A percentile compares a stretch with the other conserved stretches of the same genome.
phyloP scores from a whole-genome alignment of 176 grass and related monocot genomes.

The Triticum dicoccoides region DNA sequence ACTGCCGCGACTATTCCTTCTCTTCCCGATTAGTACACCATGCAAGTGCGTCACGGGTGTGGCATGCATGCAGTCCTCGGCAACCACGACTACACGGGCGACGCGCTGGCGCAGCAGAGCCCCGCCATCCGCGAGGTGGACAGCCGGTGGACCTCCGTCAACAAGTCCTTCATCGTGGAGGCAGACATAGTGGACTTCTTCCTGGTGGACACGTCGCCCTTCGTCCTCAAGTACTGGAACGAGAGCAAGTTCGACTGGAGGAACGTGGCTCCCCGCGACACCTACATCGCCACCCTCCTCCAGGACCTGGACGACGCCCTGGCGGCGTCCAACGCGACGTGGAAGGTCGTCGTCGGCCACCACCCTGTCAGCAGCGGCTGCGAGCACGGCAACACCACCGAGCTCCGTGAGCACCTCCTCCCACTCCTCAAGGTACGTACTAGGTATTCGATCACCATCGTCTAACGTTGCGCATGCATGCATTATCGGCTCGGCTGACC shows the following conservation, averaged over 20 bases:
- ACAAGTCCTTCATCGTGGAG: conserved; percentile 46
- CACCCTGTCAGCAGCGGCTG: conserved; percentile 86
- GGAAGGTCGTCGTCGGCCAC: conserved; percentile 96
- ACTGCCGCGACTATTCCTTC: no score
- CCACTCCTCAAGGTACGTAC: conserved; percentile 64
- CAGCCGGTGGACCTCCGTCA: conserved; percentile 31
- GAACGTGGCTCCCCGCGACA: conserved; percentile 63
- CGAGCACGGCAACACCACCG: conserved; percentile 82
- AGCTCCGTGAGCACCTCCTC: conserved; percentile 59
- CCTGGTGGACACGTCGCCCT: conserved; percentile 73
- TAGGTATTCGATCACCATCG: no score
- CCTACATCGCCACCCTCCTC: conserved; percentile 56
- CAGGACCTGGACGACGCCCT: conserved; percentile 58
- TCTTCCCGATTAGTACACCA: background rate
- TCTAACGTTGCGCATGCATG: background rate
- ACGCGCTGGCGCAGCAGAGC: conserved; percentile 43
- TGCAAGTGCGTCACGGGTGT: no score
- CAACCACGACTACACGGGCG: conserved; percentile 43
- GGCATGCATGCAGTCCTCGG: conserved; percentile 30
- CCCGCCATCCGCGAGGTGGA: conserved; percentile 29
- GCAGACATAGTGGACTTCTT: conserved; percentile 66
- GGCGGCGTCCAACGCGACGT: conserved; percentile 48
- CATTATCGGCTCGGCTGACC: background rate
- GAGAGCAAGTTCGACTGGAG: conserved; percentile 83
- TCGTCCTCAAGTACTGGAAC: conserved; percentile 79